Conservation (phyloP, 2,329 filamentous ascomycete genomes). For the Fusarium multiceps region DNA sequence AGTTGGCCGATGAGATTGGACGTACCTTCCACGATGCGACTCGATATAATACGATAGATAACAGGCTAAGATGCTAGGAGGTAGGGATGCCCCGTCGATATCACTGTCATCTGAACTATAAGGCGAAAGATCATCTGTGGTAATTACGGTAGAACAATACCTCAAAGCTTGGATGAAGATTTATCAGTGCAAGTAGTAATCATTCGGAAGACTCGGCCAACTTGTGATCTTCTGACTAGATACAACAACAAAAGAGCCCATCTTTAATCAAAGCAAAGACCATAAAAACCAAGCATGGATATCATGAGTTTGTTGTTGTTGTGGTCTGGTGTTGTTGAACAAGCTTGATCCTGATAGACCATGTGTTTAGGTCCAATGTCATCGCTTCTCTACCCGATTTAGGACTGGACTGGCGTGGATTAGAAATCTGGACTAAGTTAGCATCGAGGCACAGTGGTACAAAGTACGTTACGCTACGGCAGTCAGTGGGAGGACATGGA, state of each 20-base stretch:
- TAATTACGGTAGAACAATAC: not conserved
- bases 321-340: conserved; percentile 1
- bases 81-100: conserved; percentile 33
- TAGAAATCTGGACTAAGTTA: not conserved
- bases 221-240: not conserved
- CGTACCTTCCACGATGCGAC: not conserved
- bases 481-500: conserved; percentile 21
- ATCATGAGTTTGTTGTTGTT: not conserved
- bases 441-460: not conserved
- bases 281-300: conserved; percentile 23
- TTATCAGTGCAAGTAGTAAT: not conserved
- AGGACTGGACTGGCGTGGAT: conserved; percentile 16
- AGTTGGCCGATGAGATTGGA: conserved; percentile 20
- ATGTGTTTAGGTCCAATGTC: conserved; percentile 5
- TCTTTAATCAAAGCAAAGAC: conserved; percentile 27
- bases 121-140: conserved; percentile 5
- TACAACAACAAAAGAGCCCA: not conserved
- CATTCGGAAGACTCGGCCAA: not conserved
- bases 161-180: not conserved
- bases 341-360: conserved; percentile 34
- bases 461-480: not conserved
- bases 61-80: not conserved
- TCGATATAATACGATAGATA: conserved; percentile 11
- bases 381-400: conserved; percentile 8
- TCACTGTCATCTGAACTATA: conserved; percentile 20